Base-by-base conservation (phyloP, 129 eudicot species). In the Centella asiatica region DNA sequence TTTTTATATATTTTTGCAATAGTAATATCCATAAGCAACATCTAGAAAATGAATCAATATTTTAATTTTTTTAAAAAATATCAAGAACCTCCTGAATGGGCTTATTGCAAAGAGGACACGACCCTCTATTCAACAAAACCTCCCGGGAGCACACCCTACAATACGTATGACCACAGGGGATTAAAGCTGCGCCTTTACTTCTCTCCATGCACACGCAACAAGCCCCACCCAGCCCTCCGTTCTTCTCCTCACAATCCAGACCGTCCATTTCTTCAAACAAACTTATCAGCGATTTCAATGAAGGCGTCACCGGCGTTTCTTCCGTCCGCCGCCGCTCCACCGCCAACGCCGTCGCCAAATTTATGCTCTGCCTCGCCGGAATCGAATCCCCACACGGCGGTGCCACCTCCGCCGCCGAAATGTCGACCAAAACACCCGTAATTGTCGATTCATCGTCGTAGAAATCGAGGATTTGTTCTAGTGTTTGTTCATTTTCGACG, bases 171-270 rank as follows among this genome's bases (percentile, higher is more conserved):
- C 99, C 99, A 75, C 99, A 92, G 11, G 96, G 99, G 51, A 79
- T 76, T 72, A 87, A 87, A 46, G 96, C 96, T 55, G 95, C 79
- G 4, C 99, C 96, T 67, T 85, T 92, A 63, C 87, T 87, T 65
- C 90, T 92, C 68, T 87, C 95, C 95, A 81, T 87, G 63, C 99
- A 92, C 18, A 92, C 89, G 62, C 99, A 84, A 44, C 99, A 92
- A 48, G 67, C 60, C 14, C 67, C 79, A 24, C 74, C 77, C n/a
- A n/a, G n/a, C n/a, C 23, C 68, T 2, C 22, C 74, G 2, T 2
- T 24, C 2, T 27, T 50, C 42, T 64, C 33, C 58, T 49, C 20
- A 26, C 4, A 32, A 18, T 42, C 71, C 40, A 0, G 56, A 17
- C 53, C 71, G 50, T 72, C 78, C 6, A 44, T 62, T 56, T 71